Evolutionary conservation across 768 basidiomycete genomes (phyloP).

Genomic region (Collybia mongolica): DNA sequence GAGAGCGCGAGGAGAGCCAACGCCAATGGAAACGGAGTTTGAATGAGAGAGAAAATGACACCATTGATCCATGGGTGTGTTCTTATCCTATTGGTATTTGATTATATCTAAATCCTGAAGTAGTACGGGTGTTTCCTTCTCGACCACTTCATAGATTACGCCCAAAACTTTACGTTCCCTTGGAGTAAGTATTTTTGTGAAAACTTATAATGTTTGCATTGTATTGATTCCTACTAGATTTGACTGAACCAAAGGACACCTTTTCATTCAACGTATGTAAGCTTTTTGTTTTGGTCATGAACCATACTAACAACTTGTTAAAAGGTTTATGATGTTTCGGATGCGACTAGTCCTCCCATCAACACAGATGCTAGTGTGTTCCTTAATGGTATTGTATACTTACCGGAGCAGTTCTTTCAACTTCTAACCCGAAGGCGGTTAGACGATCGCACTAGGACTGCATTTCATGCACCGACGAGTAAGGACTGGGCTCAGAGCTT

Average conservation of each 20-base stretch:
- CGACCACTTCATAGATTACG: constrained; percentile 69
- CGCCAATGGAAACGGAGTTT: constrained; percentile 48
- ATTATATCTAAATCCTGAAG: constrained; percentile 5
- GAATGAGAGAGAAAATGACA: constrained; percentile 46
- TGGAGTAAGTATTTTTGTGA: constrained; percentile 32
- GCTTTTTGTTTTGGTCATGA: not conserved
- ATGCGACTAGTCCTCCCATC: constrained; percentile 52
- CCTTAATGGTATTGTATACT: constrained; percentile 50
- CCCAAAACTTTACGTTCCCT: constrained; percentile 69
- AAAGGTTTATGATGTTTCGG: constrained; percentile 53
- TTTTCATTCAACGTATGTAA: constrained; percentile 31
- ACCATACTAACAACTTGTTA: too few relatives aligned
- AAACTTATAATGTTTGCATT: too few relatives aligned
- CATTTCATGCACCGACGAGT: constrained; percentile 69
- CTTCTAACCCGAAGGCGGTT: not conserved
- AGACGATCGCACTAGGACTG: constrained; percentile 57
- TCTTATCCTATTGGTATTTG: not conserved
- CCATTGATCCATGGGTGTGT: constrained; percentile 54
- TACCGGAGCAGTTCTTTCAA: not conserved
- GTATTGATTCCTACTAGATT: not conserved
- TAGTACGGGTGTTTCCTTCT: constrained; percentile 66
- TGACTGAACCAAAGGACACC: constrained; percentile 7
- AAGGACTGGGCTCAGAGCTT: constrained; percentile 41
- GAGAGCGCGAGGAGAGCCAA: constrained; percentile 21
- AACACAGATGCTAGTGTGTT: constrained; percentile 53